Base-by-base conservation (phyloP, 2,329 filamentous ascomycete species). In the Ceratocystis variospora region DNA sequence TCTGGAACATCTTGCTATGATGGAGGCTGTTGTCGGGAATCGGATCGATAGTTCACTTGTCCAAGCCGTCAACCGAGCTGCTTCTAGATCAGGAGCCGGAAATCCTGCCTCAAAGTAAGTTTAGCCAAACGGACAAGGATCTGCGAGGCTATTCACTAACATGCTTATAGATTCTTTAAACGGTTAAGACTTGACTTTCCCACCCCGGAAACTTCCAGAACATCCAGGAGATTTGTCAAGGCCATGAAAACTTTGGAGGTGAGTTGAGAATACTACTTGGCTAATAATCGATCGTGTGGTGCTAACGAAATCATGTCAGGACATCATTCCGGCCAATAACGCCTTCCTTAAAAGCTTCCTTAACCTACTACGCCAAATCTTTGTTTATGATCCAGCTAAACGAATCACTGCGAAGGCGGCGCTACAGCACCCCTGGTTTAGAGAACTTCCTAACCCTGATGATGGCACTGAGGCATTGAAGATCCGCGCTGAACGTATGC, bases 1-100 rank as follows among this genome's bases (percentile, higher is more conserved):
- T 68, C 77, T 88, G 28, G 86, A 88, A 73, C 86, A 88, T 72
- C 75, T 88, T 63, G 86, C 86, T n/a, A 88, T 88, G 86, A 88
- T 88, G 85, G 85, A 87, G 71, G 83, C 82, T 44, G 85, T 88
- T 6, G 83, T 84, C 65, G 83, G 83, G 63, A 75, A 76, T 25
- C 78, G 80, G 62, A 82, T 88, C 63, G 85, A 87, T 68, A 75
- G 75, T 0, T 77, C 81, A 68, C 79, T 88, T 5, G 81, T 88
- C 17, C 77, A 81, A 67, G 74, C 79, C 68, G 81, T 84, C 45
- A 81, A 81, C 68, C 80, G 82, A 71, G 82, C 83, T 75, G 77
- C 79, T 8, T 80, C 80, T 1, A 77, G 84, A n/a, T 55, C 63
- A 17, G 84, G 77, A 70, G 79, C 79, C 50, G 80, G 80, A 62